These are phyloP conservation scores for Mycena polygramma DNA, from an alignment of 768 basidiomycete genomes.

Conservation along the genomic window DNA sequence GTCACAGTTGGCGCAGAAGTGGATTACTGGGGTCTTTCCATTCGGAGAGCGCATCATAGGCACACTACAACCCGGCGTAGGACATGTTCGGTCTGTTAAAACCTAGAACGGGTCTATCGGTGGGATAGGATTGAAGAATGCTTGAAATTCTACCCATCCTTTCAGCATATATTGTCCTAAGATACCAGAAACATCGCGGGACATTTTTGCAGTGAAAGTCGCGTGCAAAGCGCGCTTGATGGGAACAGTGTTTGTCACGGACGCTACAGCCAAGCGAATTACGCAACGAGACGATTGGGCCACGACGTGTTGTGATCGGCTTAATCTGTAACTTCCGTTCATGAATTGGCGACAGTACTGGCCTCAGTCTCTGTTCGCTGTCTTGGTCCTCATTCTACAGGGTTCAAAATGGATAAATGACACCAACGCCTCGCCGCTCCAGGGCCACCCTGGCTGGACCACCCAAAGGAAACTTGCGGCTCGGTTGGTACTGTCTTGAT, in stretches of 20 bases:
- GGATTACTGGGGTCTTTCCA: constrained; percentile 55
- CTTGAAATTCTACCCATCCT: constrained; percentile 71
- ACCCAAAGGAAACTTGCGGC: constrained; percentile 66
- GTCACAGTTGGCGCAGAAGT: constrained; percentile 78
- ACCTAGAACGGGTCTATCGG: constrained; percentile 53
- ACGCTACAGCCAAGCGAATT: background rate
- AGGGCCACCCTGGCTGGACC: constrained; percentile 62
- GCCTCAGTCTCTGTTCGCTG: constrained; percentile 61
- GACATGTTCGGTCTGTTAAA: constrained; percentile 76
- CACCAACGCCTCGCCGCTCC: constrained; percentile 50
- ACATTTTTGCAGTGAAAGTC: constrained; percentile 3
- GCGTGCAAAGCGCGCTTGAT: background rate
- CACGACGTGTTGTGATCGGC: background rate
- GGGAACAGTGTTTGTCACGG: background rate
- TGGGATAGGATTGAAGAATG: background rate
- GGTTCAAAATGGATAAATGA: constrained; percentile 46
- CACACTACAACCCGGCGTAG: constrained; percentile 66
- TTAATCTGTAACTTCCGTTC: constrained; percentile 35
- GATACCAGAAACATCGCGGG: constrained; percentile 66
- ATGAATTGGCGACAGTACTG: constrained; percentile 68
- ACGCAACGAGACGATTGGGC: background rate
- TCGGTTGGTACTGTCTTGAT: constrained; percentile 57
- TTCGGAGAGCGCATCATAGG: constrained; percentile 83
- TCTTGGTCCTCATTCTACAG: constrained; percentile 55
- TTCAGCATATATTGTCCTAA: constrained; percentile 82